Base-by-base conservation (phyloP, 139 green algal genomes). In the Nannochloris sp. region DNA sequence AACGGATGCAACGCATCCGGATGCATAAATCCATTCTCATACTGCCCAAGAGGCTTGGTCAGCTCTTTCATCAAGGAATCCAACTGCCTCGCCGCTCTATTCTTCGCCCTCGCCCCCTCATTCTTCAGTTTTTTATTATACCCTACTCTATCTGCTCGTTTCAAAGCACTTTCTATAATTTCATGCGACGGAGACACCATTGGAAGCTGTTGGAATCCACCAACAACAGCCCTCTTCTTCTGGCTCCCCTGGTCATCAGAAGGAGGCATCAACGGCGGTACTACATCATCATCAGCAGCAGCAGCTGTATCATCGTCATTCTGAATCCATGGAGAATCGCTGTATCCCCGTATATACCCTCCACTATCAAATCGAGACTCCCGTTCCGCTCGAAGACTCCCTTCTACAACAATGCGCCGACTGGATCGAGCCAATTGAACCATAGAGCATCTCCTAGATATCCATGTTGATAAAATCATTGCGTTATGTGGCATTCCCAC, bases 1-100 rank as follows among this genome's bases (percentile, higher is more conserved):
- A 97, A 97, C 20, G 88, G 85, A 67, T 96, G 91, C 40, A 97
- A 82, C 13, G 66, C 63, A 0, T 63, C 33, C 1, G 66, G 56
- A 0, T 55, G 5, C 0, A 88, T 88, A 71, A 96, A 97, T 16
- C 65, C 72, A 13, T 70, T 75, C 8, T 91, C 36, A 69, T 86
- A 94, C 3, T 20, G 49, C 0, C 66, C 72, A 36, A 85, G 69
- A 3, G 71, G 75, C 10, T 33, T 66, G 5, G 59, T 61, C 9
- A 84, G 12, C 33, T 83, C 82, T 70, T 94, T 89, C 66, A 87
- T 89, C 12, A 90, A 58, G 2, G 73, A 78, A 65, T 91, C 86
- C 74, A 93, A 74, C 58, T 82, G 76, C 17, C 80, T 61, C 2
- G 84, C 84, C 0, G 80, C 79, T 48, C 78, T 73, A 73, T 82